Percentiles rank a stretch among this genome's conserved stretches.
phyloP scores from a whole-genome alignment of 2,329 filamentous ascomycete genomes.

The Cadophora sp. region DNA sequence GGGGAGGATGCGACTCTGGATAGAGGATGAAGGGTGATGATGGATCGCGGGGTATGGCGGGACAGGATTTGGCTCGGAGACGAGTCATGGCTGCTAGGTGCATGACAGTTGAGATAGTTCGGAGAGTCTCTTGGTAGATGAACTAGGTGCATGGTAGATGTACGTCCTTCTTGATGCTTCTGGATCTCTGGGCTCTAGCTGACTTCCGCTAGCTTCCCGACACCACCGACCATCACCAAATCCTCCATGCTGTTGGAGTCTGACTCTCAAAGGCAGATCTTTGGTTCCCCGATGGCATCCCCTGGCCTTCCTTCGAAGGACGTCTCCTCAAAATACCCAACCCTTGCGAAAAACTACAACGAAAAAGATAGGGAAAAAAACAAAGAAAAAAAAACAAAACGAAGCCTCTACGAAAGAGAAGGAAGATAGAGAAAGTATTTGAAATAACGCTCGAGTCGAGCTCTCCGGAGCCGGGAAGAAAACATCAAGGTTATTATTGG shows the following conservation, averaged over 20 bases:
- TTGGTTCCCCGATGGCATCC: neutral
- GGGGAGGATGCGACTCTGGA: neutral
- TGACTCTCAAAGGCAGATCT: neutral
- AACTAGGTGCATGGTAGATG: neutral
- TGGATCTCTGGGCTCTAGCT: neutral
- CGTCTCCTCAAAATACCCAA: neutral
- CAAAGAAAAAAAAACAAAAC: neutral
- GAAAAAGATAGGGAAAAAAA: too few relatives aligned
- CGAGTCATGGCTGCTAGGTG: neutral
- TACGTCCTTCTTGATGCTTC: neutral
- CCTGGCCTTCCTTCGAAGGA: too few relatives aligned
- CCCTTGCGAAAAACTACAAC: neutral
- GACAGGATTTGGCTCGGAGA: neutral
- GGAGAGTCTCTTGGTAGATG: neutral
- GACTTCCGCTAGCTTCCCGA: neutral
- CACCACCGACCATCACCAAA: too few relatives aligned
- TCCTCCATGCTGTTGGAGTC: too few relatives aligned
- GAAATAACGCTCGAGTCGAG: conserved; percentile 5
- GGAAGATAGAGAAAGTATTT: neutral
- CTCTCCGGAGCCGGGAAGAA: neutral
- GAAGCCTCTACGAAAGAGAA: neutral
- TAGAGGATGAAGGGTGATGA: neutral
- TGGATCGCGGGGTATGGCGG: neutral
- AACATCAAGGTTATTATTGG: conserved; percentile 2
- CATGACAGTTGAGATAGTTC: neutral